phyloP scores from a whole-genome alignment of 2,329 filamentous ascomycete genomes.

The Ampelomyces quisqualis region DNA sequence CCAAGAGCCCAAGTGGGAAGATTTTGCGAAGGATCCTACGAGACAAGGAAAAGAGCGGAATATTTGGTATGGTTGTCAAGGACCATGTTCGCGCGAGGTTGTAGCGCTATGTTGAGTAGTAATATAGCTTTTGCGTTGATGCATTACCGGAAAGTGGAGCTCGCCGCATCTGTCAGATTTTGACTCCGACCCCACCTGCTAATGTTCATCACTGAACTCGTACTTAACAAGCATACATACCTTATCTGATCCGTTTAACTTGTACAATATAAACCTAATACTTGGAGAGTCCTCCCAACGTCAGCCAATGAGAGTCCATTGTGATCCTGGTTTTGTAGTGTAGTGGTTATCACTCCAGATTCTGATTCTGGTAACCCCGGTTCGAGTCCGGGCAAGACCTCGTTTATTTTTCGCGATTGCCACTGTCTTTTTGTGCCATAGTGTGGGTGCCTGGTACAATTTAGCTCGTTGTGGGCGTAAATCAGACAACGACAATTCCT shows the following conservation, averaged over 20 bases:
- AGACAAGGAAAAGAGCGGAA: slow-evolving; percentile 40
- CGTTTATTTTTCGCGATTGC: background rate
- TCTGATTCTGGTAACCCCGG: slow-evolving; percentile 20
- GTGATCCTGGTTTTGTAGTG: slow-evolving; percentile 4
- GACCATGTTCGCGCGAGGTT: slow-evolving; percentile 43
- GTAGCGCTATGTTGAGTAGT: slow-evolving; percentile 30
- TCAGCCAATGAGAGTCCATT: background rate
- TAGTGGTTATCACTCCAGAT: slow-evolving; percentile 21
- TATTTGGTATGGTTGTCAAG: slow-evolving; percentile 24
- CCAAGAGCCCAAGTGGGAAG: slow-evolving; percentile 52
- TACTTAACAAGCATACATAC: background rate
- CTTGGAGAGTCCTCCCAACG: background rate
- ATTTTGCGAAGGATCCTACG: slow-evolving; percentile 50
- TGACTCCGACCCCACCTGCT: background rate
- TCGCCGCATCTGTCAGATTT: background rate
- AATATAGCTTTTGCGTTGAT: no score
- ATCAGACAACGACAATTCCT: no score
- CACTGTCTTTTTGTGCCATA: background rate
- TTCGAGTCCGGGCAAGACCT: slow-evolving; percentile 21
- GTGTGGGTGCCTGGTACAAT: background rate
- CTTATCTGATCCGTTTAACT: background rate
- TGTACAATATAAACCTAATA: background rate
- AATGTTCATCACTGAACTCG: no score
- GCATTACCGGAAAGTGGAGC: no score
- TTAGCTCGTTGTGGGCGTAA: no score